phyloP scores from a whole-genome alignment of 1,284 basidiomycete genomes.

The Puccinia hordei region DNA sequence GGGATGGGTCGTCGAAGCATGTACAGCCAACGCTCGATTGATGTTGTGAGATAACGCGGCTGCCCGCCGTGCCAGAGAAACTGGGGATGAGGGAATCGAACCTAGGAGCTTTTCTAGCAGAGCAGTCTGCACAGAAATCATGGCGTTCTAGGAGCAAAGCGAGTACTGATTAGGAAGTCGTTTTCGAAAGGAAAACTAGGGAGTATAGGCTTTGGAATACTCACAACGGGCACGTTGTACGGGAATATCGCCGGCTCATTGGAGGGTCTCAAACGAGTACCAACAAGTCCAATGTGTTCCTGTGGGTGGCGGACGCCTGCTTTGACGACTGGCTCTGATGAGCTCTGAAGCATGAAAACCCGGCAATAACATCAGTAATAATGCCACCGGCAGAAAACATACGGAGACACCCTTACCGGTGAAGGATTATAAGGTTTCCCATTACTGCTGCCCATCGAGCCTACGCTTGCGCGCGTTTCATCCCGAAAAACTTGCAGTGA shows the following conservation, averaged over 20 bases:
- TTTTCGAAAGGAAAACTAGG: not conserved
- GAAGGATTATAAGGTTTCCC: not conserved
- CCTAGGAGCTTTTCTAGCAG: slow-evolving; percentile 5
- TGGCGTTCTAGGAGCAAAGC: not conserved
- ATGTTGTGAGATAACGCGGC: not conserved
- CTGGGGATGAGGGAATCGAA: not conserved
- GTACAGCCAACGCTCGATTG: not conserved
- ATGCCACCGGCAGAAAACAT: not conserved
- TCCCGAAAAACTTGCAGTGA: slow-evolving; percentile 2
- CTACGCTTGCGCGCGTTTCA: not conserved
- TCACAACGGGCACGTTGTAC: slow-evolving; percentile 17
- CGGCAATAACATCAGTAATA: not conserved
- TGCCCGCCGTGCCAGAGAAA: not conserved
- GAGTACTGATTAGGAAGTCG: not conserved
- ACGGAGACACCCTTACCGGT: not conserved
- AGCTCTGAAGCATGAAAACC: not conserved
- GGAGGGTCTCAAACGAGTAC: not conserved
- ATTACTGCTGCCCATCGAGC: not conserved
- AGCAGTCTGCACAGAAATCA: slow-evolving; percentile 5
- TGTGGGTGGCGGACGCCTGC: not conserved
- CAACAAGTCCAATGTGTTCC: not conserved
- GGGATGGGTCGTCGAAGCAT: not conserved
- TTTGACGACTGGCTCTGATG: not conserved
- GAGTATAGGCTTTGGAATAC: not conserved
- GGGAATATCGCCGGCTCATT: not conserved